Evolutionary conservation across 306 rosid genomes (phyloP), one percentile per base, ranked within the genome.

Genomic region (Trifolium dubium): DNA sequence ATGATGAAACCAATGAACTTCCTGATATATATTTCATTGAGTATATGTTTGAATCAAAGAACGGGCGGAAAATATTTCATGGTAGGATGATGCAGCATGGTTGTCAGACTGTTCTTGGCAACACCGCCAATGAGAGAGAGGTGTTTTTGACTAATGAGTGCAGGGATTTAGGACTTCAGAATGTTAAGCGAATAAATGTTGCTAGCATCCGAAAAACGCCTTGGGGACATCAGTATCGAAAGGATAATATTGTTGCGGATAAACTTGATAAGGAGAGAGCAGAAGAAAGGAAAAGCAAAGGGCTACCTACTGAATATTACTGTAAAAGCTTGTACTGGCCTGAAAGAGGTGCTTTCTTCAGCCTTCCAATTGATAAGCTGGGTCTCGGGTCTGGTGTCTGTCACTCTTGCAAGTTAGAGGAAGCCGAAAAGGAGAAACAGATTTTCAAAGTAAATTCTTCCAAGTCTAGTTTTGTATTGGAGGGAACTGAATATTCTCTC

Each of bases 261-360:
- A 90, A 80, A 80, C 63, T 53, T 43, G 95, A 92, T 34, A 81
- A 91, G 77, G 92, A 88, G 64, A 85, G 82, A 77, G 90, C 97
- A 60, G 97, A 92, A 74, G 99, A 94, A 71, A 87, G 95, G 76
- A 94, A 88, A 84, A 82, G 76, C 78, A 92, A 87, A 75, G 96
- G 93, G 3, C 69, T 92, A 56, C 86, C 95, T 1, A 74, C 83
- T 56, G 99, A 94, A 72, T 94, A 84, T 62, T 88, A 80, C 76
- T 89, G 97, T 74, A 94, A 89, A 86, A 88, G 89, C 85, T 71
- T 92, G 77, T 94, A 94, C 76, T 92, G 88, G 81, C 96, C 99
- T 34, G 92, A 88, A 77, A 86, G 81, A 82, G 97, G 99, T 68
- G 97, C 93, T 77, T 94, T 91, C 87, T 74, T 81, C 71, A 68